A percentile compares a stretch with the other conserved stretches of the same genome.
These are phyloP conservation scores for Nitzschia sp. DNA, from an alignment of 108 stramenopile genomes.

Conservation along the genomic window DNA sequence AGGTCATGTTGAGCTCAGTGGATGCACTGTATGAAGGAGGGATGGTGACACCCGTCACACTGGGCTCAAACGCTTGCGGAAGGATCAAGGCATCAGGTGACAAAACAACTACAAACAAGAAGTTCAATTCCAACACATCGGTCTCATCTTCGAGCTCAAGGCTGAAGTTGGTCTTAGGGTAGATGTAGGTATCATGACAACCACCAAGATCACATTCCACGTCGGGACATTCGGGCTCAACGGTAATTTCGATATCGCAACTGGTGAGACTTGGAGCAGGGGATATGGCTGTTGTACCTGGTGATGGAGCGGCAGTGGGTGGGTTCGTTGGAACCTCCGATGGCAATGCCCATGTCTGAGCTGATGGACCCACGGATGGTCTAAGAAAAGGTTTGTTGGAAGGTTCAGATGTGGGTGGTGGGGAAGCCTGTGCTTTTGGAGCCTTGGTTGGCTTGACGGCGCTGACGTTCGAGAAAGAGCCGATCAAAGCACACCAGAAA, in stretches of 20 bases:
- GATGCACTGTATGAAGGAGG: not conserved
- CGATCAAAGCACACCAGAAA: no score
- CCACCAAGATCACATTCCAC: conserved; percentile 9
- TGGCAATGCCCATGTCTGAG: no score
- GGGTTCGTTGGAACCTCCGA: not conserved
- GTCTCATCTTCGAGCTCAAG: not conserved
- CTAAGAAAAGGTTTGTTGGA: no score
- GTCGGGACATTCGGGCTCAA: conserved; percentile 24
- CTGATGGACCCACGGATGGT: no score
- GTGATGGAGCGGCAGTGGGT: not conserved
- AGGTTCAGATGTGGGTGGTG: no score
- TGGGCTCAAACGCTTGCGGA: not conserved
- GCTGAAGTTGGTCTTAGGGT: conserved; percentile 6
- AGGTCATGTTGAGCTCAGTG: not conserved
- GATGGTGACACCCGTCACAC: conserved; percentile 7
- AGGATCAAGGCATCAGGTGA: not conserved
- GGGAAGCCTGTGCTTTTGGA: no score
- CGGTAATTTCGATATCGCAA: conserved; percentile 18
- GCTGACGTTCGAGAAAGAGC: no score
- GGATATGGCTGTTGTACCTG: not conserved
- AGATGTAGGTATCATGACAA: not conserved
- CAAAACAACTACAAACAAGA: conserved; percentile 11
- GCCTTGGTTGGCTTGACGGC: no score
- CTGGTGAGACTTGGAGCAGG: conserved; percentile 9
- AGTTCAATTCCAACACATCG: not conserved